Percentiles rank a stretch among this genome's conserved stretches.
phyloP scores from a whole-genome alignment of 257 asterid species.

The Euphrasia confusa region DNA sequence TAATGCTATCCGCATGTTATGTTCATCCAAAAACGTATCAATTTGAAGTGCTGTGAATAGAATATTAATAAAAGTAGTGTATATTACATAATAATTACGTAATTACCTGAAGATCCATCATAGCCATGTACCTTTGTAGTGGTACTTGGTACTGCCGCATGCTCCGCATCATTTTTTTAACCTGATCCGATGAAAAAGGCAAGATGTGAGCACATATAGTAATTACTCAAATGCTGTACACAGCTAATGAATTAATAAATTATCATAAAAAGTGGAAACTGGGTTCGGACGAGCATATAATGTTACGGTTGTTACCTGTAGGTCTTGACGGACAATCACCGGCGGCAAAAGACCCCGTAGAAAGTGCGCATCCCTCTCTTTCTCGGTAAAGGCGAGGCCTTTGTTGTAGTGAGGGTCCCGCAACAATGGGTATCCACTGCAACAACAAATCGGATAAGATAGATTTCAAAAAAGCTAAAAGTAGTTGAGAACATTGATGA shows the following conservation, averaged over 20 bases:
- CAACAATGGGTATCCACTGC: conserved; percentile 93
- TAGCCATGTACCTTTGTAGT: conserved; percentile 94
- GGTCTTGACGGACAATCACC: conserved; percentile 58
- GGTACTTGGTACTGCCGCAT: conserved; percentile 96
- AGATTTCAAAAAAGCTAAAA: conserved; percentile 4
- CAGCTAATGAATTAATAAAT: neutral
- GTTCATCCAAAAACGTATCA: neutral
- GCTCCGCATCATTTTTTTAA: conserved; percentile 88
- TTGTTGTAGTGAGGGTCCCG: conserved; percentile 97
- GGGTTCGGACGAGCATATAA: conserved; percentile 4
- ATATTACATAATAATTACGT: neutral
- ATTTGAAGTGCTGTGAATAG: neutral
- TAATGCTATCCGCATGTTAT: too few species aligned
- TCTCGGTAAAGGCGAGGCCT: conserved; percentile 88
- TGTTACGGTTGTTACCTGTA: conserved; percentile 87
- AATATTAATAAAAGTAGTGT: neutral
- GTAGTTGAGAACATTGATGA: neutral
- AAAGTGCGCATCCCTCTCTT: conserved; percentile 93
- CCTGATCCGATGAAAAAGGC: conserved; percentile 36
- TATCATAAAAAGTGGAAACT: neutral
- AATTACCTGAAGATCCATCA: conserved; percentile 99
- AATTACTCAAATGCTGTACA: neutral
- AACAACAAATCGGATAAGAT: conserved; percentile 23
- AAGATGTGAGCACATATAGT: conserved; percentile 8
- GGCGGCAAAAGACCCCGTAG: conserved; percentile 99